Percentiles rank a stretch among this genome's conserved stretches.
Conservation (phyloP, 2,329 filamentous ascomycete species). For the Xylaria sp. region DNA sequence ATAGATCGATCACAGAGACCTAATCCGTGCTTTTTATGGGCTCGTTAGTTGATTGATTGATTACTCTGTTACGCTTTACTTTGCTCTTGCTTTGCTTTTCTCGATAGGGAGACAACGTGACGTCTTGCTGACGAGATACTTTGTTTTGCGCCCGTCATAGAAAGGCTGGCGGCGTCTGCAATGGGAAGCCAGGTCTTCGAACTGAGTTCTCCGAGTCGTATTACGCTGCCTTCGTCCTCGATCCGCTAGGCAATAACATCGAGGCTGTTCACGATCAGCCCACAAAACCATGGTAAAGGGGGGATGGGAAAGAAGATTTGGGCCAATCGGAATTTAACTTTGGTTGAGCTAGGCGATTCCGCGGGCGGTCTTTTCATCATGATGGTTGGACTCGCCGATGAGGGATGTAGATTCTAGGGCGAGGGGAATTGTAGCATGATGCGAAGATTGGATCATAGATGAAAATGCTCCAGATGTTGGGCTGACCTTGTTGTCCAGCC, state of each 20-base stretch:
- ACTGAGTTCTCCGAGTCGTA: conserved; percentile 26
- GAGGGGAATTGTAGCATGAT: conserved; percentile 19
- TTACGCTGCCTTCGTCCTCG: conserved; percentile 40
- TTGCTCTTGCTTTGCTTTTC: not conserved
- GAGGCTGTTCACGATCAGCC: conserved; percentile 35
- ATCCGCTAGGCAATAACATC: conserved; percentile 39
- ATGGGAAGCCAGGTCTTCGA: conserved; percentile 35
- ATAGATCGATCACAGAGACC: conserved; percentile 12
- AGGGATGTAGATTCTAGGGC: not conserved
- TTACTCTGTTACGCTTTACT: not conserved
- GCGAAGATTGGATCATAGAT: conserved; percentile 29
- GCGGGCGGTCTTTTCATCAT: conserved; percentile 16
- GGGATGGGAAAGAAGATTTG: not conserved
- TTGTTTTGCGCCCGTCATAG: conserved; percentile 14
- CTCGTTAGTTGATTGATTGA: not conserved
- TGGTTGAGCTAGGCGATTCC: not conserved
- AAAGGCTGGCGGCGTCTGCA: conserved; percentile 38
- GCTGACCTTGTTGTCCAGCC: conserved; percentile 4
- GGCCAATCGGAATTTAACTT: not conserved
- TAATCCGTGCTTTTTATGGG: not conserved
- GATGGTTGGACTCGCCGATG: conserved; percentile 3
- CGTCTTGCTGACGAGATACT: conserved; percentile 23
- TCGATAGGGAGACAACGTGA: conserved; percentile 17
- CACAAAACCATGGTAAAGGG: conserved; percentile 15
- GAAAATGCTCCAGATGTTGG: not conserved